Base-by-base conservation (phyloP, 2,329 filamentous ascomycete species). In the Trichophyton simii region DNA sequence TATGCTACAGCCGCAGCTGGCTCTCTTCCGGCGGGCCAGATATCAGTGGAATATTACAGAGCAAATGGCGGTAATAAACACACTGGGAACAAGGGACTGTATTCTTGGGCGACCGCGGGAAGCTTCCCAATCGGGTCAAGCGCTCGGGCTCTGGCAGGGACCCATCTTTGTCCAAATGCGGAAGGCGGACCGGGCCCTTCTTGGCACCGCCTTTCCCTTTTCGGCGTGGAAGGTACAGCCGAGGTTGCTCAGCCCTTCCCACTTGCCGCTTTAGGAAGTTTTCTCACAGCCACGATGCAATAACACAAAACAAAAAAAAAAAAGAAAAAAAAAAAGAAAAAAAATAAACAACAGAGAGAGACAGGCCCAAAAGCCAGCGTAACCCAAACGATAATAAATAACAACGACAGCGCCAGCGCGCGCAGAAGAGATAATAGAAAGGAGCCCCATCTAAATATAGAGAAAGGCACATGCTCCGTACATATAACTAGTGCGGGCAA, bases 161-260 rank as follows among this genome's bases (percentile, higher is more conserved):
- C 50, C 25, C 28, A 55, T 28, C n/a, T 20, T 36, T 34, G 28
- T 55, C 50, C 50, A 25, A 55, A 55, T 34, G 31, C 50, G 50
- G 50, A 55, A 55, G 50, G 50, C 50, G 50, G 50, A 36, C 50
- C 50, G 50, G 50, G 50, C 50, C 50, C 25, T 18, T 55, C 50
- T 55, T 55, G 50, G 50, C 50, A 20, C 11, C 13, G 15, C 28
- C 50, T 55, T 55, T 55, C 50, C 50, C 13, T 28, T 55, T 55
- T 55, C 1, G 50, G 28, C 6, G 25, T 28, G 11, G 50, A 28
- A 55, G 28, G 50, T n/a, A 55, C 46, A 55, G 28, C 50, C 50
- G 50, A 55, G 50, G 50, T 20, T 34, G 50, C 50, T 55, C 50
- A 55, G 50, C 50, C 50, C 50, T 55, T 54, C 50, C 50, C 50